A percentile compares a stretch with the other conserved stretches of the same genome.
These are phyloP conservation scores for Phaffomyces antillensis DNA, from an alignment of 805 yeast species.

Conservation along the genomic window DNA sequence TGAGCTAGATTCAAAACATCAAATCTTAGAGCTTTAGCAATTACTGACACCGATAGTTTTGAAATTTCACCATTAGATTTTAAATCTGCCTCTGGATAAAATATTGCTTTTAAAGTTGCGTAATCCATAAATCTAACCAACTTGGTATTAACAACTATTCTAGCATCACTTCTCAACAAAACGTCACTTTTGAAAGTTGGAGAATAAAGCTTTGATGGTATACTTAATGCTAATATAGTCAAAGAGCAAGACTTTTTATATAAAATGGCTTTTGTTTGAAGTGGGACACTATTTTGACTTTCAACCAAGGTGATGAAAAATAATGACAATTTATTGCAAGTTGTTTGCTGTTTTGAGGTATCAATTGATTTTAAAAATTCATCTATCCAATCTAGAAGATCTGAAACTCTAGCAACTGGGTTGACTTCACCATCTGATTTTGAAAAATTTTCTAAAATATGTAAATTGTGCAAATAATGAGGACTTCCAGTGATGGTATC, in stretches of 20 bases:
- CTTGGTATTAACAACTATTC: constrained; percentile 37
- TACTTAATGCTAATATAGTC: constrained; percentile 6
- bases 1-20: constrained; percentile 40
- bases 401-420: constrained; percentile 30
- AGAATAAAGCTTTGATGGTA: constrained; percentile 16
- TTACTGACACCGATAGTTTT: constrained; percentile 29
- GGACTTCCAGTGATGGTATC: constrained; percentile 56
- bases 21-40: constrained; percentile 36
- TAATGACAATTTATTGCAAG: constrained; percentile 44
- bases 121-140: constrained; percentile 26
- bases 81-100: constrained; percentile 22
- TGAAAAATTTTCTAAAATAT: constrained; percentile 20
- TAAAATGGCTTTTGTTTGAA: constrained; percentile 30
- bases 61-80: constrained; percentile 26
- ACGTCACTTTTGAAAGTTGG: constrained; percentile 30
- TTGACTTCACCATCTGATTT: constrained; percentile 25
- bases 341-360: constrained; percentile 43
- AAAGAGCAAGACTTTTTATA: constrained; percentile 23
- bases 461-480: constrained; percentile 33
- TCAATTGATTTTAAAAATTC: constrained; percentile 37
- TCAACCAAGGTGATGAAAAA: constrained; percentile 37
- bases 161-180: constrained; percentile 41
- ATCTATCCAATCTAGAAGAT: constrained; percentile 50
- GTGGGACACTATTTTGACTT: constrained; percentile 25
- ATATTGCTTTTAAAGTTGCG: constrained; percentile 24